Conservation (phyloP, 139 green algal species). For the Tetradesmus obliquus region DNA sequence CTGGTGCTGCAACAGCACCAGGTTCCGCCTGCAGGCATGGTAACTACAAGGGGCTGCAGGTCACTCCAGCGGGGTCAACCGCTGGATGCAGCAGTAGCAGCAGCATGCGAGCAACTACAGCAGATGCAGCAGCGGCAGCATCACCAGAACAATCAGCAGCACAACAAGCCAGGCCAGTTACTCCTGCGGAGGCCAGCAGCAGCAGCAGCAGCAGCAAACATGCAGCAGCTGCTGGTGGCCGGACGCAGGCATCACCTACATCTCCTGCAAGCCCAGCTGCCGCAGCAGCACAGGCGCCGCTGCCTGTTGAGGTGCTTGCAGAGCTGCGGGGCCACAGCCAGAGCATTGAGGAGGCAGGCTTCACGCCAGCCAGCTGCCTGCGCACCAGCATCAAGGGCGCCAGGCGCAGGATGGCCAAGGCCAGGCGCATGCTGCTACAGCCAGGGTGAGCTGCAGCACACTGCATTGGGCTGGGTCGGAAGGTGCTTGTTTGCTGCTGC, state of each 20-base stretch:
- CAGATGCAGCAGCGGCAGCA: neutral
- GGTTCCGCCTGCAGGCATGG: neutral
- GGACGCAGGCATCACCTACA: neutral
- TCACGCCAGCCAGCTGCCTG: neutral
- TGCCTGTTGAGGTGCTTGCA: slow-evolving; percentile 12
- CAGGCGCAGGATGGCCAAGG: slow-evolving; percentile 53
- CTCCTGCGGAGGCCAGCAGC: neutral
- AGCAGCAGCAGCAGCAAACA: slow-evolving; percentile 19
- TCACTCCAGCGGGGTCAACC: neutral
- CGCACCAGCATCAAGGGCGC: slow-evolving; percentile 61
- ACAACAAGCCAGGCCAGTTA: neutral
- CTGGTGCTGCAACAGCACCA: neutral
- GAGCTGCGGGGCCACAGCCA: slow-evolving; percentile 33
- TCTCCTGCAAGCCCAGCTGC: slow-evolving; percentile 31
- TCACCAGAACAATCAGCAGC: neutral
- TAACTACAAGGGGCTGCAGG: neutral
- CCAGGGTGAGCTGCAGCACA: slow-evolving; percentile 26
- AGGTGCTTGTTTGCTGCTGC: neutral
- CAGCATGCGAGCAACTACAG: neutral
- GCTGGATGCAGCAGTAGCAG: neutral
- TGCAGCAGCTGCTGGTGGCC: neutral
- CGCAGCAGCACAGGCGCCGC: neutral
- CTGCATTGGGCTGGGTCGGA: neutral
- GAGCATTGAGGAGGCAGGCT: slow-evolving; percentile 19
- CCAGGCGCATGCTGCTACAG: slow-evolving; percentile 39